These are phyloP conservation scores for Rasamsonia emersonii DNA, from an alignment of 2,329 filamentous ascomycete species.

Conservation along the genomic window DNA sequence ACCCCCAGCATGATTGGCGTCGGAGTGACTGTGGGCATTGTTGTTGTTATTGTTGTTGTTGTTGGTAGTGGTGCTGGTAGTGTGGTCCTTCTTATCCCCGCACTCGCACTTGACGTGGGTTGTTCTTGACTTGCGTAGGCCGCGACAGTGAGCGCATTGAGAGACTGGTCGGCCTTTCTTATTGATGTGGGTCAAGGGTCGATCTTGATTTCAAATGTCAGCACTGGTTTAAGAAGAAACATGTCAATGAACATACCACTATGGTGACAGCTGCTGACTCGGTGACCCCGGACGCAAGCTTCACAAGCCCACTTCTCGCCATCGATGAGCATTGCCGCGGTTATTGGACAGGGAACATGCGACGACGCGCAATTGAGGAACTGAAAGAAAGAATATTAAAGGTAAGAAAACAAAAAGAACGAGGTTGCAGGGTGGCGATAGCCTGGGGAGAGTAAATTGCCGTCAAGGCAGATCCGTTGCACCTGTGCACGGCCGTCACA, in stretches of 20 bases:
- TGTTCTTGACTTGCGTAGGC: slow-evolving; percentile 89
- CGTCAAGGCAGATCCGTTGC: slow-evolving; percentile 8
- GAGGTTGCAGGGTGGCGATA: not conserved
- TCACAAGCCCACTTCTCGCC: slow-evolving; percentile 98
- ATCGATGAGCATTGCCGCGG: slow-evolving; percentile 65
- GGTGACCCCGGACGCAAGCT: slow-evolving; percentile 95
- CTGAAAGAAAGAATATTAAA: slow-evolving; percentile 9
- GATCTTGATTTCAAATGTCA: slow-evolving; percentile 49
- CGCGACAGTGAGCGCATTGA: slow-evolving; percentile 94
- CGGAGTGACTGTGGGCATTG: too few relatives aligned
- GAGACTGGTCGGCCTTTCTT: slow-evolving; percentile 96
- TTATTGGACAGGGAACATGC: slow-evolving; percentile 32
- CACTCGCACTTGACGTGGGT: slow-evolving; percentile 96
- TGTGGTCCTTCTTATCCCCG: slow-evolving; percentile 74
- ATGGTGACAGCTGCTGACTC: slow-evolving; percentile 97
- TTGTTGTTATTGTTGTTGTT: slow-evolving; percentile 31
- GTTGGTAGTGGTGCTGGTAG: slow-evolving; percentile 45
- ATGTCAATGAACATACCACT: slow-evolving; percentile 57
- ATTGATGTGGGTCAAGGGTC: slow-evolving; percentile 86
- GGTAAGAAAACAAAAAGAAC: slow-evolving; percentile 3
- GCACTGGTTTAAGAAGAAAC: slow-evolving; percentile 4
- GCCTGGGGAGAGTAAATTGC: slow-evolving; percentile 4
- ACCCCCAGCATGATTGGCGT: slow-evolving; percentile 8
- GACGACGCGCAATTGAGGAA: slow-evolving; percentile 25
- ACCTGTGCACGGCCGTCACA: too few relatives aligned